phyloP scores from a whole-genome alignment of 352 stramenopile genomes.

The Ophiocytium majus region DNA sequence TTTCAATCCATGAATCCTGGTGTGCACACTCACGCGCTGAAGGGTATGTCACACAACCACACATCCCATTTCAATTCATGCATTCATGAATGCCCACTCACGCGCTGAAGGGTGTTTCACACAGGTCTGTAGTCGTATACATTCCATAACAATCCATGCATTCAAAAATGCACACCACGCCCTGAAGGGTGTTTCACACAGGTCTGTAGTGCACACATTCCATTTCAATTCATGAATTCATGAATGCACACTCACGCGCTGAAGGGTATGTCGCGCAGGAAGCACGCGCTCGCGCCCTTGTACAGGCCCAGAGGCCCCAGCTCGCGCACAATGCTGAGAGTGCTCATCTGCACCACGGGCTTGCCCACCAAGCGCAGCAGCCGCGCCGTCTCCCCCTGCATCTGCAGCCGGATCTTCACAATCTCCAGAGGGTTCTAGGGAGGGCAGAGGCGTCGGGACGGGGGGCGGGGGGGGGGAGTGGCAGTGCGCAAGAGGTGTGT shows the following conservation, averaged over 20 bases:
- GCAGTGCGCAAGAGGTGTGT: too few relatives aligned
- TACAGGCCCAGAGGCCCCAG: conserved; percentile 76
- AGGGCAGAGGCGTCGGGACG: not conserved
- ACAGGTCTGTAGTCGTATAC: too few relatives aligned
- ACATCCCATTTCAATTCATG: too few relatives aligned
- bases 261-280: conserved; percentile 86
- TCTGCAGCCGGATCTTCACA: conserved; percentile 83
- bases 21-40: conserved; percentile 64
- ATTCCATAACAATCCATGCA: too few relatives aligned
- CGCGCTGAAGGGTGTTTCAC: too few relatives aligned
- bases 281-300: conserved; percentile 74
- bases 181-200: too few relatives aligned
- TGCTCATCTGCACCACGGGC: not conserved
- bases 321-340: conserved; percentile 51
- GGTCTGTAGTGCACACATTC: too few relatives aligned
- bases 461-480: too few relatives aligned
- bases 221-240: too few relatives aligned
- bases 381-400: conserved; percentile 64
- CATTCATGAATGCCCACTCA: too few relatives aligned
- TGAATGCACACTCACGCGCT: conserved; percentile 59
- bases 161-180: too few relatives aligned
- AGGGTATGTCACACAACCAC: conserved; percentile 89
- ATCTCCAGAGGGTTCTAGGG: conserved; percentile 78
- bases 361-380: conserved; percentile 37
- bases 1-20: too few relatives aligned